Base-by-base conservation (phyloP, 169 alveolate genomes). In the Plasmodium blacklocki region DNA sequence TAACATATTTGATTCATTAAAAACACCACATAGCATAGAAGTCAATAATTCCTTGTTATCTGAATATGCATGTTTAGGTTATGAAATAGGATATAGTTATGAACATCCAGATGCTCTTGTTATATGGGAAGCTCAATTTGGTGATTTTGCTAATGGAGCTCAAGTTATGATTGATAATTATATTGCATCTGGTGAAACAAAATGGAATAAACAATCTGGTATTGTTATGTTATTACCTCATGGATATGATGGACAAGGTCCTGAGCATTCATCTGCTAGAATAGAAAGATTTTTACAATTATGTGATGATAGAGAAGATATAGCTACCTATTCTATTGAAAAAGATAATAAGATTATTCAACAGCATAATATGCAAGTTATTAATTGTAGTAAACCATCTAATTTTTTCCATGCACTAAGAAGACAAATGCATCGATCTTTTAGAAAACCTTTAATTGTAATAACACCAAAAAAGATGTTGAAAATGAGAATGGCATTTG, bases 171-270 rank as follows among this genome's bases (percentile, higher is more conserved):
- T 96, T 62, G 99, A 98, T 91, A 97, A 97, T 75, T 97, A 96
- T 88, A 93, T 98, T 12, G 96, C 97, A 50, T 88, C 98, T 26
- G 99, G 98, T 1, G 99, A 98, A 88, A 94, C 98, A 58, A 98
- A 97, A 93, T 98, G 99, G 99, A 95, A 96, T 66, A 95, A 95
- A 58, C 95, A 94, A 45, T 87, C 96, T 29, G 98, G 98, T 12
- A 85, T 98, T 21, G 95, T 92, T 12, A 87, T 97, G 93, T 90
- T 97, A 39, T 92, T 98, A 52, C 99, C 99, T 23, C 99, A 98
- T 92, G 99, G 99, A 26, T 97, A 94, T 89, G 99, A 98, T 83
- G 99, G 99, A 2, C 97, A 97, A 83, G 99, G 99, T 3, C 98
- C 99, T n/a, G 99, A 98, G 85, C 99, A 98, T 85, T 96, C 99